Evolutionary conservation across 2,329 filamentous ascomycete genomes (phyloP).

Genomic region (Fusarium temperatum): DNA sequence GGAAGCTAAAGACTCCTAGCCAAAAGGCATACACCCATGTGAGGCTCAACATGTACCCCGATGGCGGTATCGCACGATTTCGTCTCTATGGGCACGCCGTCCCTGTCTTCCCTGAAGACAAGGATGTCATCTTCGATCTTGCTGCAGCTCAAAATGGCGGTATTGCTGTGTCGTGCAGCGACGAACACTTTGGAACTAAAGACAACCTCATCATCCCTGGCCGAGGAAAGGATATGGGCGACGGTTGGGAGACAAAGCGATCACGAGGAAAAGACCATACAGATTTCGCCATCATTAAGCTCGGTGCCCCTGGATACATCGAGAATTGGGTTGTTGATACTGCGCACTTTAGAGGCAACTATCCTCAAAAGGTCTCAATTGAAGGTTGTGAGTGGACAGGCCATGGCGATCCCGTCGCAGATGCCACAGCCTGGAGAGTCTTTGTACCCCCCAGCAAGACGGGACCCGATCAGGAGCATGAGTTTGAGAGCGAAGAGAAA

Average conservation of each 20-base stretch:
- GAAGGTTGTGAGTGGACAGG: slow-evolving; percentile 66
- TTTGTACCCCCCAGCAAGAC: slow-evolving; percentile 73
- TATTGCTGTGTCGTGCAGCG: slow-evolving; percentile 78
- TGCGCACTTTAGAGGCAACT: slow-evolving; percentile 85
- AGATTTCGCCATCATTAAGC: slow-evolving; percentile 82
- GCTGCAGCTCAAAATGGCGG: slow-evolving; percentile 82
- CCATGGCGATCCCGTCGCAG: slow-evolving; percentile 62
- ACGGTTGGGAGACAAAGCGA: slow-evolving; percentile 86
- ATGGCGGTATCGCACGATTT: slow-evolving; percentile 85
- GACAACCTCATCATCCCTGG: slow-evolving; percentile 83
- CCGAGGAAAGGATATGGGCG: slow-evolving; percentile 84
- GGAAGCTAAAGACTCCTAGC: slow-evolving; percentile 69
- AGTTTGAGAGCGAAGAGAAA: slow-evolving; percentile 65
- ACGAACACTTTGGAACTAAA: slow-evolving; percentile 86
- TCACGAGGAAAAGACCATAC: slow-evolving; percentile 76
- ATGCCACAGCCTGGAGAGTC: slow-evolving; percentile 71
- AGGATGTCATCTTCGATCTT: slow-evolving; percentile 74
- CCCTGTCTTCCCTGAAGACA: slow-evolving; percentile 76
- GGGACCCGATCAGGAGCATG: slow-evolving; percentile 77
- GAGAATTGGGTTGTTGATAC: slow-evolving; percentile 79
- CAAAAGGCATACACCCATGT: slow-evolving; percentile 81
- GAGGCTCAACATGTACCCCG: slow-evolving; percentile 83
- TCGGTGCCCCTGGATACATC: slow-evolving; percentile 72
- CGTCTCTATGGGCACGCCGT: slow-evolving; percentile 79
- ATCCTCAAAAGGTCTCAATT: slow-evolving; percentile 78